Conservation (phyloP, 345 rosid species). For the Bretschneidera sinensis region DNA sequence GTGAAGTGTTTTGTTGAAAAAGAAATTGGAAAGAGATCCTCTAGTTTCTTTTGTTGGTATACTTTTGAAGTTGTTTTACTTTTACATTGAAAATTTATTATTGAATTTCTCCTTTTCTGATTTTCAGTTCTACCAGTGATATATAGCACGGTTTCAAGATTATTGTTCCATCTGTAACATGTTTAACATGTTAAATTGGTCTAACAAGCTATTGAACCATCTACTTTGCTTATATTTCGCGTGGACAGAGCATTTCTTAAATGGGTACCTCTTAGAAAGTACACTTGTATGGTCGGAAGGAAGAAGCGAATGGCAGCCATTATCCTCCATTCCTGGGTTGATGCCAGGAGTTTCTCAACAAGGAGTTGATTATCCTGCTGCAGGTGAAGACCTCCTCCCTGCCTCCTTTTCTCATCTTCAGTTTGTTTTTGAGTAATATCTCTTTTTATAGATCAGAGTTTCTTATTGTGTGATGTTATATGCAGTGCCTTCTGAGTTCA, state of each 20-base stretch:
- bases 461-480: slow-evolving; percentile 11
- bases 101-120: slow-evolving; percentile 20
- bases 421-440: not conserved
- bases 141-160: slow-evolving; percentile 37
- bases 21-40: not conserved
- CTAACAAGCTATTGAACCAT: slow-evolving; percentile 40
- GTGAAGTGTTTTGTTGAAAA: not conserved
- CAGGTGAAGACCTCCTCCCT: slow-evolving; percentile 32
- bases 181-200: slow-evolving; percentile 42
- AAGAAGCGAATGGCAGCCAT: slow-evolving; percentile 76
- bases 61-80: not conserved
- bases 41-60: not conserved
- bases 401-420: not conserved
- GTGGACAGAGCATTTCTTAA: slow-evolving; percentile 80
- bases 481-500: slow-evolving; percentile 16
- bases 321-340: slow-evolving; percentile 65
- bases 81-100: slow-evolving; percentile 22
- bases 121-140: slow-evolving; percentile 24
- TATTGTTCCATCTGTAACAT: slow-evolving; percentile 35
- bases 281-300: slow-evolving; percentile 88
- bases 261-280: slow-evolving; percentile 64
- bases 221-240: slow-evolving; percentile 40
- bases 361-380: slow-evolving; percentile 23
- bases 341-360: slow-evolving; percentile 39
- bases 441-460: slow-evolving; percentile 3